Conservation (phyloP, 495 filamentous ascomycete species). For the Amphirosellinia nigrospora region DNA sequence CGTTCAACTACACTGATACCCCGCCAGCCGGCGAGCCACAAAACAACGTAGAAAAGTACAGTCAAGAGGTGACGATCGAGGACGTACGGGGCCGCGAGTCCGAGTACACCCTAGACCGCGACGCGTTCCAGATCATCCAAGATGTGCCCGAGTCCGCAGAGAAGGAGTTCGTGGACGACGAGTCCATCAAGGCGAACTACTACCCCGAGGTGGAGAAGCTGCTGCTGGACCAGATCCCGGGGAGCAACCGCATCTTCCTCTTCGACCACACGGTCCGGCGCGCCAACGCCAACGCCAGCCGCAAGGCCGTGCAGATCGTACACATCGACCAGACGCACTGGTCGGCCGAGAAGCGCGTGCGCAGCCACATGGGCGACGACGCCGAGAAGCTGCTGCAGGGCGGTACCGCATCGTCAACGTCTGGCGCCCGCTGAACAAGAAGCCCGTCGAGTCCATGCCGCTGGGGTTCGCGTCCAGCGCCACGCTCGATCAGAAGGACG, state of each 20-base stretch:
- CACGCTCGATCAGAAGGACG: conserved; percentile 64
- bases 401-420: conserved; percentile 87
- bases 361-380: conserved; percentile 63
- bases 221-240: conserved; percentile 65
- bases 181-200: conserved; percentile 68
- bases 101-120: conserved; percentile 69
- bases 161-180: conserved; percentile 67
- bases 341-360: conserved; percentile 69
- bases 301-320: conserved; percentile 70
- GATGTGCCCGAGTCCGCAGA: conserved; percentile 58
- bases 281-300: conserved; percentile 52
- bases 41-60: conserved; percentile 62
- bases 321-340: conserved; percentile 83
- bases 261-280: conserved; percentile 94
- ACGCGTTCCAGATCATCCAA: conserved; percentile 70
- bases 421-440: conserved; percentile 76
- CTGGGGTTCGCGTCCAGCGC: conserved; percentile 72
- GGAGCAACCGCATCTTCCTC: conserved; percentile 66
- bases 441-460: conserved; percentile 71
- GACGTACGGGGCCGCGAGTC: conserved; percentile 73
- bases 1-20: conserved; percentile 73
- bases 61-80: conserved; percentile 57
- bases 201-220: conserved; percentile 82
- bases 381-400: conserved; percentile 62
- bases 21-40: conserved; percentile 65